Evolutionary conservation across 2,329 filamentous ascomycete genomes (phyloP).

Genomic region (Fusarium algeriense): DNA sequence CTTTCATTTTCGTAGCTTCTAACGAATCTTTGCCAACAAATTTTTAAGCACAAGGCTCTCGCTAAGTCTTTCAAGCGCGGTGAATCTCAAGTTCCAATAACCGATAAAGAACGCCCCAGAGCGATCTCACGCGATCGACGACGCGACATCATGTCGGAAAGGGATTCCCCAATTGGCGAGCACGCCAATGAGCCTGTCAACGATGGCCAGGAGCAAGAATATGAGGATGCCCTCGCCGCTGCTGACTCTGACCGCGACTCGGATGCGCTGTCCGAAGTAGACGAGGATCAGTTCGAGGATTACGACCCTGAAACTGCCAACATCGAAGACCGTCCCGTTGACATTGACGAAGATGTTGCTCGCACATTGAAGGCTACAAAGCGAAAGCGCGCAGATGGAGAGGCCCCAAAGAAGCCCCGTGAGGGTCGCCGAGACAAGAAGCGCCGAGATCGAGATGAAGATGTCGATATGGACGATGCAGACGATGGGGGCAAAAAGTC

Average conservation of each 20-base stretch:
- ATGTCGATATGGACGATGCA: conserved; percentile 62
- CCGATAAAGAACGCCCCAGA: neutral
- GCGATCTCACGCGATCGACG: conserved; percentile 21
- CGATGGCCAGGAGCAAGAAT: conserved; percentile 58
- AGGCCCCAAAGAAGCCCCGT: conserved; percentile 78
- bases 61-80: neutral
- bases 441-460: conserved; percentile 62
- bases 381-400: conserved; percentile 73
- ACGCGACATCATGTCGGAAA: conserved; percentile 59
- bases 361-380: conserved; percentile 74
- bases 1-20: conserved; percentile 8
- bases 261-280: conserved; percentile 74
- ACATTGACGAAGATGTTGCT: conserved; percentile 75
- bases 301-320: conserved; percentile 75
- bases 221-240: conserved; percentile 47
- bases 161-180: conserved; percentile 57
- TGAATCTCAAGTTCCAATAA: neutral
- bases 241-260: conserved; percentile 67
- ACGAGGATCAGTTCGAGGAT: conserved; percentile 77
- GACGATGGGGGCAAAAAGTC: conserved; percentile 59
- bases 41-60: neutral
- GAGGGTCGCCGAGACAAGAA: conserved; percentile 79
- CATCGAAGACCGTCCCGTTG: conserved; percentile 72
- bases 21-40: neutral
- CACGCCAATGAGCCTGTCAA: conserved; percentile 54